Percentiles rank a stretch among this genome's conserved stretches.
These are phyloP conservation scores for Trematosphaeria pertusa DNA, from an alignment of 2,329 filamentous ascomycete genomes.

Conservation along the genomic window DNA sequence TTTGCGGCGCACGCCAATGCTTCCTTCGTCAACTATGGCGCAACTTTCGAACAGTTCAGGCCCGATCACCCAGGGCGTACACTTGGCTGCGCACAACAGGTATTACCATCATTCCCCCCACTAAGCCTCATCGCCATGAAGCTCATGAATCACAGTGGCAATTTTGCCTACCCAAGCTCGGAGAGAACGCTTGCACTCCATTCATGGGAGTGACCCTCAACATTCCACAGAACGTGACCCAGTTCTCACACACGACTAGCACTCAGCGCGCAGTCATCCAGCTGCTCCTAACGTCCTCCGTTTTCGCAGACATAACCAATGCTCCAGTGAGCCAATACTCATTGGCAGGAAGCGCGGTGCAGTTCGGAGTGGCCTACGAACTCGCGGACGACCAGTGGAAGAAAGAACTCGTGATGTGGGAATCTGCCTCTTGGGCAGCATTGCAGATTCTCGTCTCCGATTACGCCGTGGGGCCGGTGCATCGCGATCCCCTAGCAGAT, in stretches of 20 bases:
- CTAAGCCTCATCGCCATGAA: too few relatives aligned
- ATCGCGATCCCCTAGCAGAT: not conserved
- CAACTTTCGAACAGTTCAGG: conserved; percentile 1
- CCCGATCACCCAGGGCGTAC: conserved; percentile 4
- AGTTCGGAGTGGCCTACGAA: not conserved
- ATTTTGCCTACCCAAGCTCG: not conserved
- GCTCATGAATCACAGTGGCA: not conserved
- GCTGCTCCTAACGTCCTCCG: not conserved
- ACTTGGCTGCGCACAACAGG: not conserved
- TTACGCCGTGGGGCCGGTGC: conserved; percentile 6
- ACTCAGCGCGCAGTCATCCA: not conserved
- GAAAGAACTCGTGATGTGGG: conserved; percentile 10
- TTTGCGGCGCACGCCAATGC: conserved; percentile 4
- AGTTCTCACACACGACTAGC: not conserved
- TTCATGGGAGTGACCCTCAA: not conserved
- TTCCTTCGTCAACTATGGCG: not conserved
- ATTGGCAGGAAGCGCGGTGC: not conserved
- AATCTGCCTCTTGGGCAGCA: conserved; percentile 1
- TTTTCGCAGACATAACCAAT: not conserved
- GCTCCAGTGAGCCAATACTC: not conserved
- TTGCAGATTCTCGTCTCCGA: conserved; percentile 9
- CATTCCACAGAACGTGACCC: not conserved
- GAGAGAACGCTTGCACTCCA: not conserved
- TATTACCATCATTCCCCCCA: too few relatives aligned
- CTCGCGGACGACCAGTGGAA: conserved; percentile 13